phyloP scores from a whole-genome alignment of 108 stramenopile genomes.

The Tribonema minus region DNA sequence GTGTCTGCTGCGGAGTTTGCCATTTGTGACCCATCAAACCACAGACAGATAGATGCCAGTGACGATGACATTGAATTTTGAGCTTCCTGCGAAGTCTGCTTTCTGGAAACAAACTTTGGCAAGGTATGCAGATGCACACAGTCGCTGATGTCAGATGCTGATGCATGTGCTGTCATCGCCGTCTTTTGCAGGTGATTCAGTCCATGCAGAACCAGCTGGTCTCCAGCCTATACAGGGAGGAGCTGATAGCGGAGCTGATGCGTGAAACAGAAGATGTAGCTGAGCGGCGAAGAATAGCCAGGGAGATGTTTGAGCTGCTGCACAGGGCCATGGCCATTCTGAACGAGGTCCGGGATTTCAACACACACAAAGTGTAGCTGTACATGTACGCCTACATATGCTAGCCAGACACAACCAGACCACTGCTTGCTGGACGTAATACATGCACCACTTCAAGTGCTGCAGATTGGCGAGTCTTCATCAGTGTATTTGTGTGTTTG shows the following conservation, averaged over 20 bases:
- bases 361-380: background rate
- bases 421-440: too few relatives aligned
- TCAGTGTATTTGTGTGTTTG: background rate
- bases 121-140: too few relatives aligned
- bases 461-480: background rate
- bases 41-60: too few relatives aligned
- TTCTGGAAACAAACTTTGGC: too few relatives aligned
- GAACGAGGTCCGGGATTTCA: constrained; percentile 82
- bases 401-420: background rate
- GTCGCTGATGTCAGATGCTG: too few relatives aligned
- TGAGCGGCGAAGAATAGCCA: constrained; percentile 74
- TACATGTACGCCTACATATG: background rate
- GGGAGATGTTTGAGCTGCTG: constrained; percentile 85
- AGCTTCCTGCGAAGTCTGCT: too few relatives aligned
- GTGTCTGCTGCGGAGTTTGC: too few relatives aligned
- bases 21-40: too few relatives aligned
- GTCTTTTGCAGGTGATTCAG: background rate
- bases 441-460: too few relatives aligned
- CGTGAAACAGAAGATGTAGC: constrained; percentile 55
- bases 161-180: too few relatives aligned
- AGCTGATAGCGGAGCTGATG: constrained; percentile 31
- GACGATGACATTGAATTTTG: too few relatives aligned
- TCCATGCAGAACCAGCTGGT: constrained; percentile 77
- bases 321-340: constrained; percentile 87
- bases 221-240: constrained; percentile 81